A percentile compares a stretch with the other conserved stretches of the same genome.
phyloP scores from a whole-genome alignment of 345 rosid genomes.

The Heritiera fomes region DNA sequence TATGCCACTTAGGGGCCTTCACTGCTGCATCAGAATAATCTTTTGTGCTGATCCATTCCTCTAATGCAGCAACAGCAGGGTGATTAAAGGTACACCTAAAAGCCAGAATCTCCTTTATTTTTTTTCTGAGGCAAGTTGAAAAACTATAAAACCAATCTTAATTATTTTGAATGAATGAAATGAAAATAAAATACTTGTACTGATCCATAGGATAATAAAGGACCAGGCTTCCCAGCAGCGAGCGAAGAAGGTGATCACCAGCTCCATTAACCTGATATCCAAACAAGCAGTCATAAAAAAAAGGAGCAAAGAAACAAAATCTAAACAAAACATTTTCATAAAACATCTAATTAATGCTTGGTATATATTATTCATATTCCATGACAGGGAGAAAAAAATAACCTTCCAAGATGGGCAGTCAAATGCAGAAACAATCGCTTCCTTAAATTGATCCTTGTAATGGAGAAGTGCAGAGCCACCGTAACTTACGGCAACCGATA shows the following conservation, averaged over 20 bases:
- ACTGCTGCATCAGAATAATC: conserved; percentile 56
- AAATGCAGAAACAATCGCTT: conserved; percentile 78
- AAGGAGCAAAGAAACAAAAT: conserved; percentile 6
- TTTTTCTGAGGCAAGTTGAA: conserved; percentile 5
- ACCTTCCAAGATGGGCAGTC: conserved; percentile 98
- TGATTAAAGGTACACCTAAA: conserved; percentile 71
- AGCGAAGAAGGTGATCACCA: conserved; percentile 88
- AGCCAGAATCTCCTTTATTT: conserved; percentile 31
- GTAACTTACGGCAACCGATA: conserved; percentile 85
- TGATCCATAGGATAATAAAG: conserved; percentile 90
- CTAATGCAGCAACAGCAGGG: conserved; percentile 77
- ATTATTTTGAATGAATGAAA: conserved; percentile 1
- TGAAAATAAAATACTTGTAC: conserved; percentile 60
- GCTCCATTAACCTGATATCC: conserved; percentile 82
- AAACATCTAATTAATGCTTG: background rate
- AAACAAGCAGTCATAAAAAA: conserved; percentile 8
- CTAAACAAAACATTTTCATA: conserved; percentile 11
- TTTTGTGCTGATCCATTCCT: conserved; percentile 94
- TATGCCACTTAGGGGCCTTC: conserved; percentile 77
- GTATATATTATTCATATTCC: conserved; percentile 9
- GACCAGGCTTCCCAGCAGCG: conserved; percentile 86
- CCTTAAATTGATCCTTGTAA: conserved; percentile 68
- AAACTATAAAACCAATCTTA: background rate
- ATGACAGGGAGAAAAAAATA: background rate
- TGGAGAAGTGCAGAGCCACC: conserved; percentile 86